Evolutionary conservation across 139 green algal species (phyloP), one percentile per base, ranked within the genome.

Genomic region (Gonium pectorale): DNA sequence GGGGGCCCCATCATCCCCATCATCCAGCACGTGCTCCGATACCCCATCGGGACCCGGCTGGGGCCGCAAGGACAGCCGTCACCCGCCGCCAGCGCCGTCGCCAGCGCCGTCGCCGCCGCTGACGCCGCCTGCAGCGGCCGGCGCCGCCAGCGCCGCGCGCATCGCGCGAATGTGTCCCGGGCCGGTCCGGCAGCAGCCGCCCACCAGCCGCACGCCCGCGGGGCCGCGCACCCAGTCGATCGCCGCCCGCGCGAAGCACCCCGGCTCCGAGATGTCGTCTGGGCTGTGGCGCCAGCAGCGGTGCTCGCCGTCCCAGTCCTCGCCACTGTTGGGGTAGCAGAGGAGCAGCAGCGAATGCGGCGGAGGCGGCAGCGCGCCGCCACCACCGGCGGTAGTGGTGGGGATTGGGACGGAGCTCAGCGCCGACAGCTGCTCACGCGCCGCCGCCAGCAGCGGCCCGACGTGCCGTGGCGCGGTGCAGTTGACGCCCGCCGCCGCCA

Each of bases 251-350:
- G 86, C 86, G 41, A 81, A 90, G 1, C 24, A 31, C 15, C 29
- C 44, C 15, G 78, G 68, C 33, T 51, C 62, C 0, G 83, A 67
- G 9, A 78, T 33, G 35, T 77, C 75, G 49, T 52, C 41, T 29
- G 78, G 35, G 0, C 27, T 31, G 5, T 49, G 77, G 1, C 74
- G 62, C 87, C 87, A 91, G 83, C 79, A 86, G 24, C 72, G 79
- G 35, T 35, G 13, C 59, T 63, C 66, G 5, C 51, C 38, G 54
- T 89, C 87, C 79, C 79, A 91, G 0, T 62, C 79, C 63, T 91
- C 87, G 0, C 87, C 87, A 38, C 31, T 82, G 78, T 91, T 91
- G 17, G 87, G 87, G 37, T 91, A 91, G 17, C 52, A 80, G 44
- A 91, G 64, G 46, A 91, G 62, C 17, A 70, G 44, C 33, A 72